A percentile compares a stretch with the other conserved stretches of the same genome.
These are phyloP conservation scores for Penicillium sp. DNA, from an alignment of 2,329 filamentous ascomycete genomes.

Conservation along the genomic window DNA sequence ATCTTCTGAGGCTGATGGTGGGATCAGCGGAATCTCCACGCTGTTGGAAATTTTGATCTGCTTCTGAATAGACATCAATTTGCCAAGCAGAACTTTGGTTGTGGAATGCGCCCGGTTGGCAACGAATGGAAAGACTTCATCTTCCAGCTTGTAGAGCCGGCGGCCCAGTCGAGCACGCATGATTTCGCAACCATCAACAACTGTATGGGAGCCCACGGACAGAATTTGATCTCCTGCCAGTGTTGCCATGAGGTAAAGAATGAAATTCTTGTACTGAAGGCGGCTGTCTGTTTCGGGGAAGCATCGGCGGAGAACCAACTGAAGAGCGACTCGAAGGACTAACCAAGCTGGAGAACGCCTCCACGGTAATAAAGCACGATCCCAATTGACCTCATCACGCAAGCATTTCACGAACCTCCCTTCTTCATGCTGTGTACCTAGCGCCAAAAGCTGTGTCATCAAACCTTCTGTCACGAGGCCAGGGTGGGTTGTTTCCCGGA, in stretches of 20 bases:
- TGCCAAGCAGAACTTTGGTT: neutral
- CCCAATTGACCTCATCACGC: conserved; percentile 49
- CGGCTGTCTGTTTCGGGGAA: neutral
- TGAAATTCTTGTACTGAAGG: neutral
- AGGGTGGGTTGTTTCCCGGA: conserved; percentile 49
- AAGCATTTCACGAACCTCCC: conserved; percentile 48
- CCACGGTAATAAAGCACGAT: neutral
- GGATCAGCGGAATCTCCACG: neutral
- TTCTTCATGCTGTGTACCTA: conserved; percentile 31
- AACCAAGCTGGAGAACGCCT: neutral
- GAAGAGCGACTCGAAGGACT: neutral
- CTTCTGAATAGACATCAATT: neutral
- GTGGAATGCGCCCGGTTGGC: neutral
- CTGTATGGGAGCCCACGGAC: neutral
- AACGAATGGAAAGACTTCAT: neutral
- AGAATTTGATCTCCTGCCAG: neutral
- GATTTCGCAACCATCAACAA: neutral
- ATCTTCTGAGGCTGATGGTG: neutral
- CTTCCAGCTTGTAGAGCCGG: neutral
- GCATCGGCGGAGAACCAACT: neutral
- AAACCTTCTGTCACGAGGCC: conserved; percentile 51
- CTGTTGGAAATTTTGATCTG: neutral
- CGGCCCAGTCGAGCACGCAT: neutral
- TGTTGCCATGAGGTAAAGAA: neutral
- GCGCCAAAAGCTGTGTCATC: conserved; percentile 40